Evolutionary conservation across 2,329 filamentous ascomycete genomes (phyloP), one percentile per base, ranked within the genome.

Genomic region (Xylariaceae sp.): DNA sequence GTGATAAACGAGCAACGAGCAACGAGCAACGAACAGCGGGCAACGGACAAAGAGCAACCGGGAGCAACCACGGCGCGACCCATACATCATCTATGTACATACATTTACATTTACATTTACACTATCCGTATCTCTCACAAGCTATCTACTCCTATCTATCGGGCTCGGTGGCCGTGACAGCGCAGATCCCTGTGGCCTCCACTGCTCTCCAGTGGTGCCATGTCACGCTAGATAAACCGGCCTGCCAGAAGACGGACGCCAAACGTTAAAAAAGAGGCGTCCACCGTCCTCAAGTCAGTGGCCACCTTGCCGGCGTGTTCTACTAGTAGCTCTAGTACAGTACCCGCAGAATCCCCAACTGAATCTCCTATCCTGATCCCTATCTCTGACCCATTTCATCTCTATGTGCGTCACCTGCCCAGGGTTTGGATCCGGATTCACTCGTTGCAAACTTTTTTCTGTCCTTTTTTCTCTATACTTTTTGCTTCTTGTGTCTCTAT

Each of bases 111-210:
- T n/a, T n/a, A n/a, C n/a, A n/a, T n/a, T n/a, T n/a, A n/a, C n/a
- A n/a, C n/a, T n/a, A n/a, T n/a, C n/a, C n/a, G n/a, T 37, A 37
- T 14, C 32, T 37, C 14, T 14, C 32, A 12, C 32, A 37, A 37
- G 14, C 37, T 48, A 50, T 40, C 32, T 50, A 56, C 47, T n/a
- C n/a, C 20, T 44, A 48, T 49, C 48, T 57, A 9, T 9, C 23
- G 9, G 23, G 59, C 49, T 50, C 47, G 51, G 50, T 53, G 50
- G 44, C 51, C 50, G 61, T 59, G 56, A 62, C 62, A 57, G 62
- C 56, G 65, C 54, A 58, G 66, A 68, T 67, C 66, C 59, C 60
- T 61, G 52, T 54, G 52, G 48, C 60, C 50, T 55, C 54, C 52
- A 18, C 50, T 50, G 53, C 32, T 16, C 32, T 48, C 50, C 52